Evolutionary conservation across 208 protist species (phyloP), one percentile per base, ranked within the genome.

Genomic region (Lotmaria passim): DNA sequence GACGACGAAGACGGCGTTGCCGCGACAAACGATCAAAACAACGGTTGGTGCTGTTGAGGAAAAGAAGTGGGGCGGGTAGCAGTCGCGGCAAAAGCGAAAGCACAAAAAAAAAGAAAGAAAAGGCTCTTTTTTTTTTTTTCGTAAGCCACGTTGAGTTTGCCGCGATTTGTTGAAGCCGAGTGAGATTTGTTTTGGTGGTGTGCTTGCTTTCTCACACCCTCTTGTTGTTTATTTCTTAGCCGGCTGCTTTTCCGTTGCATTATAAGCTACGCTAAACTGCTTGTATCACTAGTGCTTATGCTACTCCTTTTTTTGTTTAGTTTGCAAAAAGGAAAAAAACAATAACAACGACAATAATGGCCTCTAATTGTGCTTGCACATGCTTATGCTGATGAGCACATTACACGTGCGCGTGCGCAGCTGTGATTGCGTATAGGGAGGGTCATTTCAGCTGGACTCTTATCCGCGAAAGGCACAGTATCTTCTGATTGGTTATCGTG

Each of bases 1-100:
- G 47, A 61, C 28, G 33, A 21, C 14, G 36, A 3, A 6, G 26
- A 55, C 19, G 71, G 44, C 48, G 31, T 34, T n/a, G 15, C 63
- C 6, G 46, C 55, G 28, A 30, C 47, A 11, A 30, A 60, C 24
- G 48, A 15, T 12, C 47, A 19, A 8, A 50, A 51, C 30, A 47
- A 56, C 15, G 21, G 36, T 56, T 30, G 65, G 21, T 78, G 73
- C 24, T 73, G 73, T 43, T 72, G 46, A 72, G 30, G 8, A 30
- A 23, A 7, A n/a, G 44, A 23, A n/a, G 24, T 0, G 23, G 8
- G 21, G 57, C 12, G 56, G 39, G 36, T n/a, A n/a, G n/a, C n/a
- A n/a, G 39, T 46, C 7, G 51, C 19, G 7, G 7, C 7, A 26
- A 3, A 7, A 15, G 31, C 19, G 11, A 8, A 36, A 55, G 6